phyloP scores from a whole-genome alignment of 169 alveolate genomes.

The Blepharisma undulans region DNA sequence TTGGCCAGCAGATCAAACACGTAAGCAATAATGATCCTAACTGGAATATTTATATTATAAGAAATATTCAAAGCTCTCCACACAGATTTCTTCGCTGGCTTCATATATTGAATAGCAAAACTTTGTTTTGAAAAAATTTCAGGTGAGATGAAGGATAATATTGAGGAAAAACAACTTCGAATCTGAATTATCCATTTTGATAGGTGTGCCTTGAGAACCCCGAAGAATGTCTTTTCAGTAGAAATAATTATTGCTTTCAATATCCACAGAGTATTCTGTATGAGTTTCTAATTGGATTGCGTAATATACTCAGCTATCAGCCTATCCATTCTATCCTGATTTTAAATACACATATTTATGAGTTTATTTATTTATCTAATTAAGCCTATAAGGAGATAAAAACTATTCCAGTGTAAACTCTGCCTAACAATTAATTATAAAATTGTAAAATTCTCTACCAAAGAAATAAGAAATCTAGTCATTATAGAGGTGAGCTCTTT shows the following conservation, averaged over 20 bases:
- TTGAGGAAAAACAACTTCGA: conserved; percentile 11
- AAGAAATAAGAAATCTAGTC: no score
- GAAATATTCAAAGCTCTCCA: conserved; percentile 91
- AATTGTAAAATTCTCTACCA: no score
- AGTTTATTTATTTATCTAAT: no score
- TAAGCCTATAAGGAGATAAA: no score
- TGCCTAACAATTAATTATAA: no score
- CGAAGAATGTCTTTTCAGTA: not conserved
- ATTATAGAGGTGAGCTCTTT: no score
- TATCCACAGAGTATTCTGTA: not conserved
- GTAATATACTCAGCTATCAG: not conserved
- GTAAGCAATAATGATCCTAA: not conserved
- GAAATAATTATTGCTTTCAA: not conserved
- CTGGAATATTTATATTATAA: conserved; percentile 72
- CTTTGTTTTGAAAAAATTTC: conserved; percentile 16
- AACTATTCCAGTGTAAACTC: no score
- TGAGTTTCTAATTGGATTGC: not conserved
- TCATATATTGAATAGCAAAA: conserved; percentile 57
- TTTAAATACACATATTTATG: no score
- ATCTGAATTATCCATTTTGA: not conserved
- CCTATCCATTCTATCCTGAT: not conserved
- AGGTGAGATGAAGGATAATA: conserved; percentile 2
- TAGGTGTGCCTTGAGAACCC: conserved; percentile 34
- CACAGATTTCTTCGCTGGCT: not conserved
- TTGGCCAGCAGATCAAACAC: not conserved